These are phyloP conservation scores for Trichoderma sp. DNA, from an alignment of 2,329 filamentous ascomycete genomes.

Conservation along the genomic window DNA sequence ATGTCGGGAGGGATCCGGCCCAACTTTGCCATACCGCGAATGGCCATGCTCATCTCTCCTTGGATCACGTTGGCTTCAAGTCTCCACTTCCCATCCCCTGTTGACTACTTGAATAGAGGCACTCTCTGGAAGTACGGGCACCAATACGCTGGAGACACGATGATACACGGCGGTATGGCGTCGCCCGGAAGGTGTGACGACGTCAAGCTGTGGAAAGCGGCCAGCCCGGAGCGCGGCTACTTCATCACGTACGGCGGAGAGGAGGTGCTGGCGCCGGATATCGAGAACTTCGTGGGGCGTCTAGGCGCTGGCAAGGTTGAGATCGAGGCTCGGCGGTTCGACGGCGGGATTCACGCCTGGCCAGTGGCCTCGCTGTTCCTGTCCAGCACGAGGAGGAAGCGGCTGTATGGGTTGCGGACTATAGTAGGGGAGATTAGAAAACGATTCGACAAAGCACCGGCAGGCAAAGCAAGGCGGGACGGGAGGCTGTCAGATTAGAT, in stretches of 20 bases:
- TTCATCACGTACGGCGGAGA: slow-evolving; percentile 70
- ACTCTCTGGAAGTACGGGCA: slow-evolving; percentile 67
- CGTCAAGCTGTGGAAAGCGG: slow-evolving; percentile 60
- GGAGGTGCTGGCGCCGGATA: slow-evolving; percentile 73
- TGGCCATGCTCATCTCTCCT: slow-evolving; percentile 74
- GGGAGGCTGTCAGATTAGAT: slow-evolving; percentile 59
- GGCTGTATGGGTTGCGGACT: slow-evolving; percentile 50
- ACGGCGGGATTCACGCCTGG: slow-evolving; percentile 76
- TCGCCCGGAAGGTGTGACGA: slow-evolving; percentile 72
- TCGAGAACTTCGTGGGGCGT: slow-evolving; percentile 55
- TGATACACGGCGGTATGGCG: slow-evolving; percentile 35
- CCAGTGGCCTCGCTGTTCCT: slow-evolving; percentile 66
- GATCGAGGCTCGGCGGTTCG: slow-evolving; percentile 58
- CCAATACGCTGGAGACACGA: slow-evolving; percentile 56
- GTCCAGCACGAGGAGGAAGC: slow-evolving; percentile 45
- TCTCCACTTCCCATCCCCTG: slow-evolving; percentile 64
- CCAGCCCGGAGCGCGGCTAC: slow-evolving; percentile 64
- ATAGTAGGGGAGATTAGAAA: slow-evolving; percentile 39
- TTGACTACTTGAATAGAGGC: slow-evolving; percentile 69
- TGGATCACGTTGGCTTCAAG: slow-evolving; percentile 72
- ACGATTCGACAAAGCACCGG: slow-evolving; percentile 25
- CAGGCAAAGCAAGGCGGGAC: slow-evolving; percentile 21
- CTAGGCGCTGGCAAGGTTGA: slow-evolving; percentile 52
- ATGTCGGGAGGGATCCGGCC: slow-evolving; percentile 22
- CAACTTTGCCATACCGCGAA: slow-evolving; percentile 35